Conservation (phyloP, 257 asterid genomes). For the Jaltomata sinuosa region DNA sequence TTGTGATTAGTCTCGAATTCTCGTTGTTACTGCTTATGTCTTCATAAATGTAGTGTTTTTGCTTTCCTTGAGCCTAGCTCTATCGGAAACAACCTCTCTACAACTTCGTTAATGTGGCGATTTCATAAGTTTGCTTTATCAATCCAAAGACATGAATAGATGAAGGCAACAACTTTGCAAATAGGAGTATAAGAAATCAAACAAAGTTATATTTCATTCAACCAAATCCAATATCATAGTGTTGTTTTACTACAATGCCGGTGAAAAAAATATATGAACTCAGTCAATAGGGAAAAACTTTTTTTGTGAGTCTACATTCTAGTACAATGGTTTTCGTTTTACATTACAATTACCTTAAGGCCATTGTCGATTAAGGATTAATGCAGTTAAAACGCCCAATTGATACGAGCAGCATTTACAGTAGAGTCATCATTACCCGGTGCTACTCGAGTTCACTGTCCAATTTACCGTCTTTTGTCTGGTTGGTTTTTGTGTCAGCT, state of each 20-base stretch:
- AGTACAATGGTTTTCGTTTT: not conserved
- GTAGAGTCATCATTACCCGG: not conserved
- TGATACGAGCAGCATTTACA: not conserved
- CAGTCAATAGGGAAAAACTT: not conserved
- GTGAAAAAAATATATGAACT: not conserved
- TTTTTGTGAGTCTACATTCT: not conserved
- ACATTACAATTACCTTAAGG: not conserved
- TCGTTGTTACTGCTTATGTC: no score
- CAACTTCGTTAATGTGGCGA: no score
- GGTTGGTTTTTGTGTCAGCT: conserved; percentile 25
- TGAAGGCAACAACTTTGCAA: no score
- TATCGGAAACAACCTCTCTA: no score
- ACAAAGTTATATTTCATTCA: not conserved
- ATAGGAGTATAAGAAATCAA: not conserved
- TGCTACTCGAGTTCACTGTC: conserved; percentile 1
- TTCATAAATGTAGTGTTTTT: no score
- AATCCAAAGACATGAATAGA: no score
- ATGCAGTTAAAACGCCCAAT: not conserved
- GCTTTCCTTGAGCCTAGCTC: no score
- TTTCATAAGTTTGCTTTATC: no score
- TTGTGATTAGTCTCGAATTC: no score
- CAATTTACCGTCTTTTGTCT: conserved; percentile 17
- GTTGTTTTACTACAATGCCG: not conserved
- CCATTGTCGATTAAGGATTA: not conserved
- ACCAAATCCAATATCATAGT: not conserved